Conservation (phyloP, 192 early-diverging fungal species). For the Radiomyces spectabilis region DNA sequence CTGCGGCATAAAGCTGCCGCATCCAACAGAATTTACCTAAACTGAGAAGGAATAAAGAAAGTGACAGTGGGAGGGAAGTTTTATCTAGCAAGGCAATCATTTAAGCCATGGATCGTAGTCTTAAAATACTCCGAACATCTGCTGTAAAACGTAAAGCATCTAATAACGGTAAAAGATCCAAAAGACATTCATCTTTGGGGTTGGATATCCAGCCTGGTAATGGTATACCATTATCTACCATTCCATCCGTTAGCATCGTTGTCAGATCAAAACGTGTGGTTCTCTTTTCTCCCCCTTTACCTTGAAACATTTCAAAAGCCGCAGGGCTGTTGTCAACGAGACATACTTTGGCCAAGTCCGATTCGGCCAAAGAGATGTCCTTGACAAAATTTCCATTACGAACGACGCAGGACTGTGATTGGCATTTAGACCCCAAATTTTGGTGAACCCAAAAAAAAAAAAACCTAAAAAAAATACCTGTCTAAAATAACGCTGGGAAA, state of each 20-base stretch:
- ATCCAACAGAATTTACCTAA: too few relatives aligned
- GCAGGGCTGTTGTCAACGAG: constrained; percentile 79
- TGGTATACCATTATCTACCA: constrained; percentile 84
- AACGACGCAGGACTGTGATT: constrained; percentile 65
- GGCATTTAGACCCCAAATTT: too few relatives aligned
- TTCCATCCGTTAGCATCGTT: too few relatives aligned
- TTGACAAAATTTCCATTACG: constrained; percentile 69
- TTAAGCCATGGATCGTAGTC: too few relatives aligned
- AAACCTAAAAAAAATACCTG: constrained; percentile 40
- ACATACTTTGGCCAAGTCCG: constrained; percentile 73
- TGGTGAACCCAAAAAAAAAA: constrained; percentile 5
- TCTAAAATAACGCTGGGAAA: constrained; percentile 73
- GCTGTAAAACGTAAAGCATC: constrained; percentile 82
- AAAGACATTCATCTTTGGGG: constrained; percentile 68
- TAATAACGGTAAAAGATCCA: constrained; percentile 82
- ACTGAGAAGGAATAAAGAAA: too few relatives aligned
- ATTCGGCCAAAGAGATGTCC: constrained; percentile 54
- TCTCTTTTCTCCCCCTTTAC: constrained; percentile 29
- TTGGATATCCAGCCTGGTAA: constrained; percentile 82
- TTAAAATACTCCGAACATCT: constrained; percentile 75
- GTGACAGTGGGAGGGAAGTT: too few relatives aligned
- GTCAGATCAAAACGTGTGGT: too few relatives aligned
- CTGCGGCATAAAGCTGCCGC: too few relatives aligned
- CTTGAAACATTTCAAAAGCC: constrained; percentile 66
- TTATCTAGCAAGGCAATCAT: too few relatives aligned